Evolutionary conservation across 2,329 filamentous ascomycete genomes (phyloP), one percentile per base, ranked within the genome.

Genomic region (Plenodomus biglobosus): DNA sequence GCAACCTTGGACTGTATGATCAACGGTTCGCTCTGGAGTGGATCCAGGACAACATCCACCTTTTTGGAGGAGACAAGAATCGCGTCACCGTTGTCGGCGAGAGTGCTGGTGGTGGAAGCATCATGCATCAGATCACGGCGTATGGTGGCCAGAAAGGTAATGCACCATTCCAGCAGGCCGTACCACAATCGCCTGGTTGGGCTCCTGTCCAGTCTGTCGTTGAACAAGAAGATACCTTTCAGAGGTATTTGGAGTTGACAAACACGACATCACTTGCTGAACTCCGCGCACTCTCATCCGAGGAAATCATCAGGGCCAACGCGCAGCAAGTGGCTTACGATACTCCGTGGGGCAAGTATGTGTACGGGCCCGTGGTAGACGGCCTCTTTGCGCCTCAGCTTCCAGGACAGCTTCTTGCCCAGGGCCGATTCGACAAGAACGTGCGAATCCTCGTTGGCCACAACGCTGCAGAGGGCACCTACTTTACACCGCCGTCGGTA

Each of bases 381-480:
- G 69, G 70, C 19, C 43, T 53, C 44, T 70, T 72, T 41, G 61
- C 51, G 1, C 69, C 69, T 16, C 55, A 47, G 1, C 65, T 65
- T 22, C 66, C 68, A 4, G 65, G 61, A 27, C 64, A 66, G 36
- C 64, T 74, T 19, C 65, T 74, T 18, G 64, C 64, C 7, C 63
- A 69, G 44, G 70, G 71, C 13, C 61, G 65, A 18, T 75, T 73
- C 48, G 64, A 72, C 50, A 66, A 71, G 36, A 46, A 58, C 8
- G 54, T 74, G 7, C 53, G 56, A 1, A 53, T 74, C 11, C 68
- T 74, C 62, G 64, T 66, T 8, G 70, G 70, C 17, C 75, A 78
- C 59, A 78, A 78, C 42, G 58, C 70, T 2, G 57, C 76, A 40
- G 77, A 79, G 61, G 76, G 76, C 32, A 55, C 74, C 1, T 61